A percentile compares a stretch with the other conserved stretches of the same genome.
phyloP scores from a whole-genome alignment of 176 grass and related monocot genomes.

The Stipa capillata region DNA sequence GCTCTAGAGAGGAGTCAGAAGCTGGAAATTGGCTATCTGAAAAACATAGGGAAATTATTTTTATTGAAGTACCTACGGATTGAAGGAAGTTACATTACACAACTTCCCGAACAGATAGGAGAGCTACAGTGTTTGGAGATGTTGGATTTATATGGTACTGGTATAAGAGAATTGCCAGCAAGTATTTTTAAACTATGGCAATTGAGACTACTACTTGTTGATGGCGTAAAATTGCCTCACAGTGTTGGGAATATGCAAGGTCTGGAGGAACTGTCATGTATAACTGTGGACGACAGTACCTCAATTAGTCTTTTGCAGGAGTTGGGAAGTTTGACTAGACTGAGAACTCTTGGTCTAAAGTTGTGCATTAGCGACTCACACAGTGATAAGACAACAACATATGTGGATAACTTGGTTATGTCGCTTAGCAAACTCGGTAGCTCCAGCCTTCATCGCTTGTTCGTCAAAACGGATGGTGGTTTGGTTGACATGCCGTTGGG shows the following conservation, averaged over 20 bases:
- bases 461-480: background rate
- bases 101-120: slow-evolving; percentile 15
- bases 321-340: background rate
- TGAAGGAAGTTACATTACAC: background rate
- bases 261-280: background rate
- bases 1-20: background rate
- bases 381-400: background rate
- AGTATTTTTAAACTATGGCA: background rate
- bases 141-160: background rate
- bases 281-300: background rate
- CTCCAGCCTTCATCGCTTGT: background rate
- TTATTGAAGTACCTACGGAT: slow-evolving; percentile 2
- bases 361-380: background rate
- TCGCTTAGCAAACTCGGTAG: background rate
- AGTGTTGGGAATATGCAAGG: background rate
- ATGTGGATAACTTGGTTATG: background rate
- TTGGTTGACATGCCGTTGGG: background rate
- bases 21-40: background rate
- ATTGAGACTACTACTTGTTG: background rate
- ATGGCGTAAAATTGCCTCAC: background rate
- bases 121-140: slow-evolving; percentile 10
- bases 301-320: background rate
- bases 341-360: background rate
- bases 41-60: background rate
- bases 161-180: background rate